A percentile compares a stretch with the other conserved stretches of the same genome.
These are phyloP conservation scores for Sesbania bispinosa DNA, from an alignment of 306 rosid genomes.

Conservation along the genomic window DNA sequence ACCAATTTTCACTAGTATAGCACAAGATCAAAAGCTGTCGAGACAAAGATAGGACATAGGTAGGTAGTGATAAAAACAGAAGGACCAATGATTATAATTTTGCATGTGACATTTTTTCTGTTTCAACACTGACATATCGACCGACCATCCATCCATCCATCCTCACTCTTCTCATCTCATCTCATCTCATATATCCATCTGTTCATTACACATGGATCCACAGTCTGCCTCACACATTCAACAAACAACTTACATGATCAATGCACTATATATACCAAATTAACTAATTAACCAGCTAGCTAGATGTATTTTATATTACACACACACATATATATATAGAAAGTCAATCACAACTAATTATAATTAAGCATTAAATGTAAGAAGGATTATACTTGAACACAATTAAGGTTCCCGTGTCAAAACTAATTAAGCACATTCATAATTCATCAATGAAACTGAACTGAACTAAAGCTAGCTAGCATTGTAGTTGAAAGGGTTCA, in stretches of 20 bases:
- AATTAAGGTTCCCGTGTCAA: too few relatives aligned
- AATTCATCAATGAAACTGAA: too few relatives aligned
- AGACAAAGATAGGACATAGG: conserved; percentile 35
- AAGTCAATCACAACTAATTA: too few relatives aligned
- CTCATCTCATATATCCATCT: not conserved
- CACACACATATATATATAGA: not conserved
- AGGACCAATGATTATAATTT: conserved; percentile 30
- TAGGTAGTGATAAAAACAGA: conserved; percentile 23
- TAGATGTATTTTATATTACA: not conserved
- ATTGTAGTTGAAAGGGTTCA: not conserved
- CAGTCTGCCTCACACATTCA: conserved; percentile 1
- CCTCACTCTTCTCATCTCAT: conserved; percentile 18
- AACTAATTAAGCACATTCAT: too few relatives aligned
- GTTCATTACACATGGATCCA: conserved; percentile 20
- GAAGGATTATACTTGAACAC: too few relatives aligned
- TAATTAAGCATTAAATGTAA: too few relatives aligned
- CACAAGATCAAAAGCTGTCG: conserved; percentile 20
- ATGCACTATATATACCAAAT: too few relatives aligned
- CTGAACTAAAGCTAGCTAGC: too few relatives aligned
- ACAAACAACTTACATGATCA: not conserved
- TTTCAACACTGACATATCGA: conserved; percentile 32
- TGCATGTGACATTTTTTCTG: conserved; percentile 45
- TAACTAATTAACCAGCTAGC: too few relatives aligned
- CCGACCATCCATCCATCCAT: conserved; percentile 22
- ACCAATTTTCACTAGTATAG: not conserved